Evolutionary conservation across 2,329 filamentous ascomycete genomes (phyloP).

Genomic region (Calonectria crousiana): DNA sequence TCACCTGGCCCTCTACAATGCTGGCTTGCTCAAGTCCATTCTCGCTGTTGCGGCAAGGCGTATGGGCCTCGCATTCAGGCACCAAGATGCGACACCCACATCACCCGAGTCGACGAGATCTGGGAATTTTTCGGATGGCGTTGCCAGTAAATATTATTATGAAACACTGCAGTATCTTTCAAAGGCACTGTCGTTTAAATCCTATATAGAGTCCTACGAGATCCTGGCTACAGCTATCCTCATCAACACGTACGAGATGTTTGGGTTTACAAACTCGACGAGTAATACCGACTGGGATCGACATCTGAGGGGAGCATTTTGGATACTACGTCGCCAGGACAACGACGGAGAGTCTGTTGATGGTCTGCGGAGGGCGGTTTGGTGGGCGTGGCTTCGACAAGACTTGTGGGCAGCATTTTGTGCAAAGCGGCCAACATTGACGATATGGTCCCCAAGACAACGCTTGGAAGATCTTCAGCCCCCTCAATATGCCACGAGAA

Average conservation of each 20-base stretch:
- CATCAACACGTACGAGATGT: neutral
- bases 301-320: neutral
- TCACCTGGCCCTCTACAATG: neutral
- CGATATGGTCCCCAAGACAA: neutral
- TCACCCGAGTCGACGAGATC: neutral
- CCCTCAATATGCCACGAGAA: neutral
- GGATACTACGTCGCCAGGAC: neutral
- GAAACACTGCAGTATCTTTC: neutral
- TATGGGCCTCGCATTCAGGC: neutral
- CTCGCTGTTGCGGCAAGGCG: neutral
- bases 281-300: neutral
- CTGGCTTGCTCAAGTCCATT: neutral
- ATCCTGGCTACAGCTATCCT: neutral
- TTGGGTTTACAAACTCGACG: neutral
- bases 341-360: neutral
- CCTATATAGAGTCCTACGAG: neutral
- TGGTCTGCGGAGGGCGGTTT: neutral
- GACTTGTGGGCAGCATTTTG: constrained; percentile 3
- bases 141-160: neutral
- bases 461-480: neutral
- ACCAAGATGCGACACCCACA: neutral
- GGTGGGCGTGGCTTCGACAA: constrained; percentile 1
- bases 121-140: neutral
- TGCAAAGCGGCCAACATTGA: neutral
- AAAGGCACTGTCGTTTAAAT: neutral